phyloP scores from a whole-genome alignment of 208 protist species.

The Wallacemonas sp. region DNA sequence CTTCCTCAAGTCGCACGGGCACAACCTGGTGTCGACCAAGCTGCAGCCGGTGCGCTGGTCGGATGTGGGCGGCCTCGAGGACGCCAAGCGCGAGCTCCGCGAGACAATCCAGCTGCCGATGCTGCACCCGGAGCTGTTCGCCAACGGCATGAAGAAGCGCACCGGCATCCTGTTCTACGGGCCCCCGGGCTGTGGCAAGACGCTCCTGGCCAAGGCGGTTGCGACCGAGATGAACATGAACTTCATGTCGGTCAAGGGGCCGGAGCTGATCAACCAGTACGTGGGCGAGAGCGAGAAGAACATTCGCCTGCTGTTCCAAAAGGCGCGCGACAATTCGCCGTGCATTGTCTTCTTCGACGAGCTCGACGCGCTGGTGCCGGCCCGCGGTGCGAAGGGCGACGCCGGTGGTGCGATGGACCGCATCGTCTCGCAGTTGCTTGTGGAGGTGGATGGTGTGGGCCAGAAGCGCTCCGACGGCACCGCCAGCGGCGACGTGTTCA shows the following conservation, averaged over 20 bases:
- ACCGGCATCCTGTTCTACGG: constrained; percentile 92
- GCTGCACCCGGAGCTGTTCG: constrained; percentile 83
- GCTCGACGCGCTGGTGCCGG: constrained; percentile 89
- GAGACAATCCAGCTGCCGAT: constrained; percentile 88
- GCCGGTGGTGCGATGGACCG: constrained; percentile 93
- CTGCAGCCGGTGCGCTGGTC: constrained; percentile 87
- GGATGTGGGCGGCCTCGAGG: constrained; percentile 91
- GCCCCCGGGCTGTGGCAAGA: constrained; percentile 95
- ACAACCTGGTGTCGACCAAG: constrained; percentile 85
- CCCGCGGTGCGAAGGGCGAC: constrained; percentile 86
- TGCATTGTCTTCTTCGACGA: constrained; percentile 96
- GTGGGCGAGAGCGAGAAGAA: constrained; percentile 93
- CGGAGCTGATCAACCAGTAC: constrained; percentile 95
- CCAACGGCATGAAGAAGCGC: constrained; percentile 66
- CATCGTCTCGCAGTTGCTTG: constrained; percentile 92
- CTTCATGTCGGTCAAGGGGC: constrained; percentile 95
- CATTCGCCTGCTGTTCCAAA: constrained; percentile 89
- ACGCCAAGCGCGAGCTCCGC: constrained; percentile 84
- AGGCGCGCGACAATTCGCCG: constrained; percentile 84
- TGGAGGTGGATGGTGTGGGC: constrained; percentile 89
- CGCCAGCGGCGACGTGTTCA: constrained; percentile 84
- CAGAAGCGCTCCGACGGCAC: constrained; percentile 76
- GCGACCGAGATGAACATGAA: constrained; percentile 94
- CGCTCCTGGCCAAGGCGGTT: constrained; percentile 92
- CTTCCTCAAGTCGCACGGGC: constrained; percentile 76